Percentiles rank a stretch among this genome's conserved stretches.
Evolutionary conservation across 2,329 filamentous ascomycete species (phyloP).

Genomic region (Lasiodiplodia gonubiensis): DNA sequence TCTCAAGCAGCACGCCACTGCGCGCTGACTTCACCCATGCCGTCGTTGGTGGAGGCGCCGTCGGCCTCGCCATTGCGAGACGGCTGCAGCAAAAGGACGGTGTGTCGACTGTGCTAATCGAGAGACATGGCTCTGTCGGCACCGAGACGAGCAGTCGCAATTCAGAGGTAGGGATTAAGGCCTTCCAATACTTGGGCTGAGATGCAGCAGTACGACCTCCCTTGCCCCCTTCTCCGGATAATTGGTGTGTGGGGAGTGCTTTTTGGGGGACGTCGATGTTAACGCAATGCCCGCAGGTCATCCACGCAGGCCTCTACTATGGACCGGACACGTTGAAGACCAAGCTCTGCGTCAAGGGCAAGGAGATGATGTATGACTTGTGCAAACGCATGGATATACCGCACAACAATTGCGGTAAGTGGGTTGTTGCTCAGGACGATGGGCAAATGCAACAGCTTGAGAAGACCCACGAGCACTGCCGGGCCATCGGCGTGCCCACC

Average conservation of each 20-base stretch:
- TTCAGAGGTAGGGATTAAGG: conserved; percentile 66
- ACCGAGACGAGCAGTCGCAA: conserved; percentile 90
- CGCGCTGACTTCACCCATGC: conserved; percentile 68
- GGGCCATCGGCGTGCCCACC: conserved; percentile 68
- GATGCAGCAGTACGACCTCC: conserved; percentile 5
- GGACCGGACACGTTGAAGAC: conserved; percentile 79
- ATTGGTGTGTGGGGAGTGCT: not conserved
- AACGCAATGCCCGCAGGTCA: conserved; percentile 62
- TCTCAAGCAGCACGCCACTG: conserved; percentile 14
- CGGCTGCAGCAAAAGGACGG: conserved; percentile 67
- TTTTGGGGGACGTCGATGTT: not conserved
- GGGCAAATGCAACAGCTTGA: conserved; percentile 70
- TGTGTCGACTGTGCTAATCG: conserved; percentile 76
- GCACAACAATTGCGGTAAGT: conserved; percentile 81
- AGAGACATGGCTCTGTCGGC: conserved; percentile 76
- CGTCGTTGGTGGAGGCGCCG: conserved; percentile 72
- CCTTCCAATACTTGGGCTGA: conserved; percentile 13
- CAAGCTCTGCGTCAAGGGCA: conserved; percentile 77
- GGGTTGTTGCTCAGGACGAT: conserved; percentile 87
- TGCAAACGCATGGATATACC: conserved; percentile 72
- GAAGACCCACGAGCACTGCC: conserved; percentile 61
- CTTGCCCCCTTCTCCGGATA: not conserved
- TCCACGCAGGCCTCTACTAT: conserved; percentile 96
- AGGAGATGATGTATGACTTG: conserved; percentile 76
- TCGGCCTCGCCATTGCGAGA: conserved; percentile 80